Percentiles rank a stretch among this genome's conserved stretches.
Evolutionary conservation across 345 rosid genomes (phyloP).

Genomic region (Rubroshorea leprosula): DNA sequence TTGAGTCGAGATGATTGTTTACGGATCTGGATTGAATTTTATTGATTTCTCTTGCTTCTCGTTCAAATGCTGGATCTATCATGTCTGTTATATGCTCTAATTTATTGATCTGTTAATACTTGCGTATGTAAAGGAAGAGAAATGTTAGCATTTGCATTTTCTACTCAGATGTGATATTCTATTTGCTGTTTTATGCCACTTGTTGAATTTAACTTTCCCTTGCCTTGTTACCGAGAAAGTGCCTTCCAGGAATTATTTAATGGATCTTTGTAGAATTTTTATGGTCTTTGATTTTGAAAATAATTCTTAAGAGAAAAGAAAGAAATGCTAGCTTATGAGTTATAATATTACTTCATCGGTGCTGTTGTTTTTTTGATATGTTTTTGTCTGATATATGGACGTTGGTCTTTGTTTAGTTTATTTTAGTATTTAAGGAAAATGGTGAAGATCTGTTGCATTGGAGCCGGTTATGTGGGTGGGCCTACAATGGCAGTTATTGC

Average conservation of each 20-base stretch:
- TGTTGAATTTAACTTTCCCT: not conserved
- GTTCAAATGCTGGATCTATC: conserved; percentile 4
- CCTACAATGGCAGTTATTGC: conserved; percentile 98
- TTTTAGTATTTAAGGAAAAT: conserved; percentile 31
- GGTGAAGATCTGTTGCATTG: conserved; percentile 98
- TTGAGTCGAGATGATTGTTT: conserved; percentile 1
- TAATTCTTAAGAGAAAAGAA: not conserved
- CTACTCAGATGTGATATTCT: not conserved
- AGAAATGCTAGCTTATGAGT: not conserved
- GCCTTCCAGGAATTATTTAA: not conserved
- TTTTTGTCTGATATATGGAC: not conserved
- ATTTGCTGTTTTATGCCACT: not conserved
- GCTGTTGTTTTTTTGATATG: not conserved
- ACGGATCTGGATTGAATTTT: conserved; percentile 8
- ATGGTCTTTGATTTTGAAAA: not conserved
- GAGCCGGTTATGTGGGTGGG: conserved; percentile 97
- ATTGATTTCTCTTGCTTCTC: not conserved
- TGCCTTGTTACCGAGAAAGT: not conserved
- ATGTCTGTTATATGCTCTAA: not conserved
- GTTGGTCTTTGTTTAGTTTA: conserved; percentile 4
- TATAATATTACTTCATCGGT: not conserved
- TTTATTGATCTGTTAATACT: not conserved
- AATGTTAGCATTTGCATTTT: not conserved
- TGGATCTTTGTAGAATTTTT: not conserved
- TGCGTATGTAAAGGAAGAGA: not conserved